Base-by-base conservation (phyloP, 2,329 filamentous ascomycete genomes). In the Scedosporium boydii region DNA sequence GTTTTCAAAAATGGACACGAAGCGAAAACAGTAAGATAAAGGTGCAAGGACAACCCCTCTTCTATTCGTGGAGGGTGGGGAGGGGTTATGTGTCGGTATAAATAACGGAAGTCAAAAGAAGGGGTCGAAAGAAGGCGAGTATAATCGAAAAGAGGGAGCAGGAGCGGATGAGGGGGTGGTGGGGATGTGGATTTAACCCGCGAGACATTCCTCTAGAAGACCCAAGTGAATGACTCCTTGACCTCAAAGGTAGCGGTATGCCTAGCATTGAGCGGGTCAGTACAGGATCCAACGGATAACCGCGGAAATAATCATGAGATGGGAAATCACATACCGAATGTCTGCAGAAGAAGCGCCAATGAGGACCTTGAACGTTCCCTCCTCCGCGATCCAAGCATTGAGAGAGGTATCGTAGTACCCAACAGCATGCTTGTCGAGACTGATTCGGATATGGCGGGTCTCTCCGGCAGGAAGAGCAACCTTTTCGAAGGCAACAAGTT, bases 401-500 rank as follows among this genome's bases (percentile, higher is more conserved):
- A 84, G 68, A 3, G 78, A 76, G 16, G 82, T 83, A 65, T 89
- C 85, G 66, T 86, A 89, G 72, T 89, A 89, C 7, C 80, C 80
- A 1, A 80, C 79, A 1, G 80, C 79, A 64, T 81, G 76, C 70
- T 79, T 80, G 66, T 82, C 79, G 9, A 83, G 66, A 16, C 67
- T 66, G 3, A 82, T 72, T 9, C 74, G 72, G 41, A 82, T 70
- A 63, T 82, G 79, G 66, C 74, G 78, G 0, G 80, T 83, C 74
- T 83, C 80, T 3, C 83, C 85, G 1, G 80, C 75, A 55, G 82
- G 77, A 3, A 90, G 72, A 59, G 74, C 78, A 0, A 88, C 80
- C 72, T 89, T 90, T 63, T 82, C 81, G 68, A 90, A 91, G 0
- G 85, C 87, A 41, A 86, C 85, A 1, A 91, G 77, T 72, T 91